These are phyloP conservation scores for Colletotrichum cereale DNA, from an alignment of 2,329 filamentous ascomycete genomes.

Conservation along the genomic window DNA sequence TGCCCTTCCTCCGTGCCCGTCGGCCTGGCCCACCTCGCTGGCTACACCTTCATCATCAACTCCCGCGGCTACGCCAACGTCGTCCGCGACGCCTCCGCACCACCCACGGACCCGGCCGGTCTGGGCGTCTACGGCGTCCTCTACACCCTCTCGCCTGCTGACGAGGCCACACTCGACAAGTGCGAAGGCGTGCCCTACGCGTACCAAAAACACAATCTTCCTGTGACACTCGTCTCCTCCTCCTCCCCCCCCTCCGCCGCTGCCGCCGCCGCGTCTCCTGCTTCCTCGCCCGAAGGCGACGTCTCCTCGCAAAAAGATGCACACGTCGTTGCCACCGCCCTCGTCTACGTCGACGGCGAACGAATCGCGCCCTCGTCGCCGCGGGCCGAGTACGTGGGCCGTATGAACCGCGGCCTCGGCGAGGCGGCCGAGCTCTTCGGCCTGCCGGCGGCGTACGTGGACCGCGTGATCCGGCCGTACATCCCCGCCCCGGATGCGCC, in stretches of 20 bases:
- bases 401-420: constrained; percentile 73
- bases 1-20: constrained; percentile 70
- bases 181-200: constrained; percentile 74
- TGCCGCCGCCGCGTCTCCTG: background rate
- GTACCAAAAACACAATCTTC: constrained; percentile 67
- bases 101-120: constrained; percentile 17
- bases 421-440: constrained; percentile 68
- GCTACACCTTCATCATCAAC: constrained; percentile 77
- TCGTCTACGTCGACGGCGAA: constrained; percentile 71
- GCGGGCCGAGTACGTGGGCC: constrained; percentile 68
- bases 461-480: constrained; percentile 64
- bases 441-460: constrained; percentile 67
- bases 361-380: constrained; percentile 55
- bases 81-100: constrained; percentile 49
- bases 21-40: constrained; percentile 67
- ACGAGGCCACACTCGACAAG: constrained; percentile 65
- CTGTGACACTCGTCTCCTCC: constrained; percentile 53
- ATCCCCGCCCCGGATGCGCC: constrained; percentile 21
- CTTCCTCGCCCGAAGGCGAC: background rate
- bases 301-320: no score
- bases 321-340: constrained; percentile 50
- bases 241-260: background rate
- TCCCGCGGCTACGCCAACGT: constrained; percentile 77
- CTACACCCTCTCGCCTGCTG: constrained; percentile 62
- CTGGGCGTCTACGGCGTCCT: constrained; percentile 69